Conservation (phyloP, 352 stramenopile species). For the Globisporangium perplexum region DNA sequence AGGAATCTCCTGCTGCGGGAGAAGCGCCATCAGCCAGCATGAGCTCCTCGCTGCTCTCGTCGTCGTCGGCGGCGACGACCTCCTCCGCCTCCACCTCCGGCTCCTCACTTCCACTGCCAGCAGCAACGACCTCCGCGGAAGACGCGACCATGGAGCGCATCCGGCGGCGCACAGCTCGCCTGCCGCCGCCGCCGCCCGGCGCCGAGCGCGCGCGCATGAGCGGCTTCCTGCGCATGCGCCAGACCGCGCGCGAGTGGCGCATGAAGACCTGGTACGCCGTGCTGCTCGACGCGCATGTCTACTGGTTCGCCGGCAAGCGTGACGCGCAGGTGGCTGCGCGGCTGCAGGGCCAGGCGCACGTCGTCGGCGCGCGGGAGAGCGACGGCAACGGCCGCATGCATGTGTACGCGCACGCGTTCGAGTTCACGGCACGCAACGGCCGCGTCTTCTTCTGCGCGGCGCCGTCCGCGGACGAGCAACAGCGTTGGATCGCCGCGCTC, state of each 20-base stretch:
- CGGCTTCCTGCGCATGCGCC: slow-evolving; percentile 27
- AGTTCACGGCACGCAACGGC: slow-evolving; percentile 18
- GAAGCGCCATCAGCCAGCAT: not conserved
- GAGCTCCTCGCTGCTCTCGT: not conserved
- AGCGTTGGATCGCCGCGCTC: slow-evolving; percentile 21
- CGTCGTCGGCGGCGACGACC: not conserved
- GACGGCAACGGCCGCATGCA: slow-evolving; percentile 19
- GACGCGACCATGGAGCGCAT: not conserved
- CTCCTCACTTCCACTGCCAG: too few species aligned
- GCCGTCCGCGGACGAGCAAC: slow-evolving; percentile 17
- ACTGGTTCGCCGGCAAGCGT: slow-evolving; percentile 23
- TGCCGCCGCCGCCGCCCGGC: not conserved
- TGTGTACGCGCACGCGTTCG: slow-evolving; percentile 27
- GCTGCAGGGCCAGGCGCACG: slow-evolving; percentile 13
- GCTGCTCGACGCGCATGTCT: slow-evolving; percentile 22
- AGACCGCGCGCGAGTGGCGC: slow-evolving; percentile 25
- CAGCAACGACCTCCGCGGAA: too few species aligned
- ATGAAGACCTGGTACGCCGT: slow-evolving; percentile 41
- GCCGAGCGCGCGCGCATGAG: slow-evolving; percentile 5
- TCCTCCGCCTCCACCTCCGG: too few species aligned
- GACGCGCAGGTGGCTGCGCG: slow-evolving; percentile 21
- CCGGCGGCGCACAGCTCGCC: not conserved
- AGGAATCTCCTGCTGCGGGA: too few species aligned
- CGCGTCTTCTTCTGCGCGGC: slow-evolving; percentile 27
- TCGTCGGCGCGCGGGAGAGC: slow-evolving; percentile 11